Base-by-base conservation (phyloP, 768 basidiomycete genomes). In the Tephrocybe sp. region DNA sequence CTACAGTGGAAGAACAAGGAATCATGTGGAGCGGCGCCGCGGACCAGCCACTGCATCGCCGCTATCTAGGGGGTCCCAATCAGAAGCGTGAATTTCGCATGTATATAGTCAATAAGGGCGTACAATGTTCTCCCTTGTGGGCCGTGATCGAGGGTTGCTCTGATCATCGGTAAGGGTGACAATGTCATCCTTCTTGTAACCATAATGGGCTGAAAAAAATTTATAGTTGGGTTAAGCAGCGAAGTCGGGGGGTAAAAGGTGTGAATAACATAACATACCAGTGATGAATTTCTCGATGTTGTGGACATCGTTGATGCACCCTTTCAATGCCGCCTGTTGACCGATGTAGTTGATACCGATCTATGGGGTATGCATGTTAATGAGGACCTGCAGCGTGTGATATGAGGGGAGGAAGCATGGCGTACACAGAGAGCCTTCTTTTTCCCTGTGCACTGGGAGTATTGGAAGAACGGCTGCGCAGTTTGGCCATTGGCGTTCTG, bases 1-100 rank as follows among this genome's bases (percentile, higher is more conserved):
- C 49, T 51, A 88, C 89, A 95, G 56, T 94, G 93, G 77, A 95
- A 89, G 74, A 94, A 93, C 26, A 95, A 72, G 3, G 93, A 85
- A 58, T 96, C 92, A 54, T 93, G 86, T 1, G 90, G 83, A 15
- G 71, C 70, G 11, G 95, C 93, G 53, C 77, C 86, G 13, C 67
- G 69, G 15, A 94, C 90, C n/a, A 99, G 83, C 95, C 94, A 98
- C 51, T 83, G 76, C 91, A 96, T 95, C 4, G 88, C 93, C 37
- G 76, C 68, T 16, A 92, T 60, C 83, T 88, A 22, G 28, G 16
- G 8, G 13, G 24, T 26, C 2, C 25, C 5, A 47, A 51, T 51
- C 32, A 9, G 4, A 16, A 44, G 24, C 32, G 44, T 35, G n/a
- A 21, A 32, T 19, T 3, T 40, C 15, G 45, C 26, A 51, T 12